Percentiles rank a stretch among this genome's conserved stretches.
phyloP scores from a whole-genome alignment of 2,329 filamentous ascomycete species.

The Alternaria solani region DNA sequence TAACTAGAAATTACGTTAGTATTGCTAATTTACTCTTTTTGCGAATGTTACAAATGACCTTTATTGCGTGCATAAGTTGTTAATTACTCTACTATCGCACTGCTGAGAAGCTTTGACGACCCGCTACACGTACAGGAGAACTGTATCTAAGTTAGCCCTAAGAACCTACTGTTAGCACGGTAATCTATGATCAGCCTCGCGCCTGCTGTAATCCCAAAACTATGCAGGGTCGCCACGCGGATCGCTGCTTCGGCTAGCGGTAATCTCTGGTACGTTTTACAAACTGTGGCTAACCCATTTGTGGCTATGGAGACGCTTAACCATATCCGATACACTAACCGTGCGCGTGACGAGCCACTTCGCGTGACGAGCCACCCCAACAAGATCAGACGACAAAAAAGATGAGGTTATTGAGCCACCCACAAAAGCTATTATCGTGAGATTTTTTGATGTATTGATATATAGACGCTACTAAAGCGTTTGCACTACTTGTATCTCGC shows the following conservation, averaged over 20 bases:
- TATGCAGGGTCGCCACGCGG: slow-evolving; percentile 10
- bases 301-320: neutral
- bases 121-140: neutral
- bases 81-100: slow-evolving; percentile 6
- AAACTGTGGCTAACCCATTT: neutral
- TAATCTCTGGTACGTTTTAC: neutral
- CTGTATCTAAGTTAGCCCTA: slow-evolving; percentile 1
- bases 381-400: too few species aligned
- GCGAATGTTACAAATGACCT: slow-evolving; percentile 6
- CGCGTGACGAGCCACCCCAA: too few species aligned
- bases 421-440: too few species aligned
- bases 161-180: slow-evolving; percentile 3
- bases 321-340: too few species aligned
- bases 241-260: slow-evolving; percentile 11
- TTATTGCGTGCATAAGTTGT: neutral
- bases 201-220: slow-evolving; percentile 6
- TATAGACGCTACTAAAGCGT: too few species aligned
- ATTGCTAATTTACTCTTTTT: slow-evolving; percentile 10
- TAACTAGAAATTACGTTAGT: slow-evolving; percentile 11
- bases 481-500: too few species aligned
- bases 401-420: too few species aligned
- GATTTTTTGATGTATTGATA: too few species aligned
- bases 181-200: slow-evolving; percentile 1
- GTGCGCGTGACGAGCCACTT: too few species aligned
- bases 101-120: slow-evolving; percentile 3